Evolutionary conservation across 768 basidiomycete genomes (phyloP).

Genomic region (Agaricus sinodeliciosus): DNA sequence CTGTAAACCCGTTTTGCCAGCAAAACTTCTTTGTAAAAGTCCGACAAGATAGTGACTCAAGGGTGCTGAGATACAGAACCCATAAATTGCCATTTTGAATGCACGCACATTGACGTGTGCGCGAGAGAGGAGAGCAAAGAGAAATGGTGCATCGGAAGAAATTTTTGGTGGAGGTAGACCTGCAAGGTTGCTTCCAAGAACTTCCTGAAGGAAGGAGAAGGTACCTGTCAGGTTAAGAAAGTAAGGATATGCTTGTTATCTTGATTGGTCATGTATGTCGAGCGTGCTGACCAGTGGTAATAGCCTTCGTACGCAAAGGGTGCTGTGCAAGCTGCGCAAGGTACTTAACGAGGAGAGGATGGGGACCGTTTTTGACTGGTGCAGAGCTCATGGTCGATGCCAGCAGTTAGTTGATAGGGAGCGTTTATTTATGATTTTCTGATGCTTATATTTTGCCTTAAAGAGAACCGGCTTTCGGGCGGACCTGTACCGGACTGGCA

Average conservation of each 20-base stretch:
- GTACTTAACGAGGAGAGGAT: conserved; percentile 62
- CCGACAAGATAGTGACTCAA: conserved; percentile 71
- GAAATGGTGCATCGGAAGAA: conserved; percentile 45
- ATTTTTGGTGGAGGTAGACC: conserved; percentile 44
- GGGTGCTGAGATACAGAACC: conserved; percentile 79
- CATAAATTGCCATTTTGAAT: conserved; percentile 79
- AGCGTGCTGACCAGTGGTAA: conserved; percentile 54
- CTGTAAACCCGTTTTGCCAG: conserved; percentile 57
- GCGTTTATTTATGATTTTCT: background rate
- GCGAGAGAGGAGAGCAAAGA: conserved; percentile 45
- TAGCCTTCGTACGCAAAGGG: conserved; percentile 75
- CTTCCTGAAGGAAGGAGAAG: conserved; percentile 70
- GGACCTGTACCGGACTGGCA: background rate
- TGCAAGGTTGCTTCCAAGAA: conserved; percentile 69
- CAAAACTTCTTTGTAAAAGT: conserved; percentile 67
- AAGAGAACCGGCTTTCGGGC: conserved; percentile 11
- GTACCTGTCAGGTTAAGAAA: conserved; percentile 26
- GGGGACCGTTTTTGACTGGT: conserved; percentile 19
- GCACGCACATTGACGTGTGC: conserved; percentile 64
- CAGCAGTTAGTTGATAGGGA: conserved; percentile 5
- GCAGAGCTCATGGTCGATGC: conserved; percentile 32
- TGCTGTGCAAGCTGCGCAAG: conserved; percentile 57
- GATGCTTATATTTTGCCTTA: background rate
- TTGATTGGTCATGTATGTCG: background rate
- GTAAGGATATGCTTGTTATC: background rate